Base-by-base conservation (phyloP, 768 basidiomycete genomes). In the Russula brevipes region DNA sequence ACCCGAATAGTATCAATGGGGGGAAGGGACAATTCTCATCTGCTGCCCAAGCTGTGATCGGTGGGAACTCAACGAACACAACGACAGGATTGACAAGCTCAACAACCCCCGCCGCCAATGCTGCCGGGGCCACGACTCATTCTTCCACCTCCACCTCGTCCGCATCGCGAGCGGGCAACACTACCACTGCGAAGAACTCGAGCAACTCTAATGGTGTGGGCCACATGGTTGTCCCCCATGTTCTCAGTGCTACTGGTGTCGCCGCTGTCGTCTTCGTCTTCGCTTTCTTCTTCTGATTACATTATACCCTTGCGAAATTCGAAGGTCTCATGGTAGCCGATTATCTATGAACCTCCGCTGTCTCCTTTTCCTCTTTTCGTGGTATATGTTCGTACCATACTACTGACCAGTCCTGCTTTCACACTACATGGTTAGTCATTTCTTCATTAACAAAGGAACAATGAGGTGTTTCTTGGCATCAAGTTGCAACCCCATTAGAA, bases 1-100 rank as follows among this genome's bases (percentile, higher is more conserved):
- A n/a, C 44, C 49, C 31, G 30, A 57, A 51, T 65, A 91, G 88
- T 8, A 66, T 94, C 71, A 68, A 73, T n/a, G 75, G 79, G 60
- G 92, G 92, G 91, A 81, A 78, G 3, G 92, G 92, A 38, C 70
- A 70, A 0, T 94, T 92, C 78, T 85, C 79, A 71, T 68, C 78
- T 1, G 66, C 79, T 2, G 72, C 86, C 17, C 77, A 81, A 57
- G 74, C 80, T 5, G 78, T 88, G 70, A 86, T 93, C 68, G 76
- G 77, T 47, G 87, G 85, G 24, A 24, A 1, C 24, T 24, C 24
- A 33, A 79, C 84, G 67, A 77, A 82, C 1, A 81, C 82, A 4
- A 7, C 24, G 3, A 14, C 17, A 4, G 38, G 24, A 16, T 52
- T 50, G 24, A 24, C 24, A 1, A 4, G 57, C 10, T 19, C 64